Evolutionary conservation across 2,329 filamentous ascomycete genomes (phyloP).

Genomic region (Colletotrichum kahawae): DNA sequence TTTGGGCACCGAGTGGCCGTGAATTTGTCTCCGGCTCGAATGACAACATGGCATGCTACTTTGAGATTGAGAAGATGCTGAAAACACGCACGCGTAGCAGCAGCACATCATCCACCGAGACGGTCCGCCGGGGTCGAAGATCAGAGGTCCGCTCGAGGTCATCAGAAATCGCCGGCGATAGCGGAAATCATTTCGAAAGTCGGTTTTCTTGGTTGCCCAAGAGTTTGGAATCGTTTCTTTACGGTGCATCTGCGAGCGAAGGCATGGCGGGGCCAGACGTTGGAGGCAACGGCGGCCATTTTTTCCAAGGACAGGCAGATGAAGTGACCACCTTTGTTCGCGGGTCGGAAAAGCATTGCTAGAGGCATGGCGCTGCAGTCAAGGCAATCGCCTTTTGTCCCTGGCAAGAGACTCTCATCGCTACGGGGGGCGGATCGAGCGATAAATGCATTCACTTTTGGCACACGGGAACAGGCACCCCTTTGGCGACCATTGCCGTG

Average conservation of each 20-base stretch:
- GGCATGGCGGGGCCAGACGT: neutral
- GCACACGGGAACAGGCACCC: conserved; percentile 82
- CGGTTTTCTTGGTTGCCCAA: neutral
- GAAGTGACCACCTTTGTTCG: conserved; percentile 53
- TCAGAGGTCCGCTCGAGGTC: neutral
- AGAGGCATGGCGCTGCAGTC: conserved; percentile 84
- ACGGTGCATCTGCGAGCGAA: neutral
- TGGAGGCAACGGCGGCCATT: conserved; percentile 29
- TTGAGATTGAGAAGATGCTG: conserved; percentile 69
- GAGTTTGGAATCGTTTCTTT: neutral
- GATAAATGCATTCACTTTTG: conserved; percentile 97
- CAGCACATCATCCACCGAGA: neutral
- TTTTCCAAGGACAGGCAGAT: conserved; percentile 32
- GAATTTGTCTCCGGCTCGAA: conserved; percentile 90
- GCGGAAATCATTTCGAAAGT: neutral
- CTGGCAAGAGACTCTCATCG: conserved; percentile 86
- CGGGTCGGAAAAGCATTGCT: conserved; percentile 71
- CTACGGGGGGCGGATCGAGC: conserved; percentile 91
- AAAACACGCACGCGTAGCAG: conserved; percentile 5
- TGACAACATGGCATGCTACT: conserved; percentile 87
- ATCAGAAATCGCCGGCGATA: neutral
- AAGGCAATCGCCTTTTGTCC: conserved; percentile 98
- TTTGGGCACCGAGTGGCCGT: conserved; percentile 79
- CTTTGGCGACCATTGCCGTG: conserved; percentile 88
- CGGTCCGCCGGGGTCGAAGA: neutral